These are phyloP conservation scores for Athelia psychrophila DNA, from an alignment of 1,284 basidiomycete genomes.

Conservation along the genomic window DNA sequence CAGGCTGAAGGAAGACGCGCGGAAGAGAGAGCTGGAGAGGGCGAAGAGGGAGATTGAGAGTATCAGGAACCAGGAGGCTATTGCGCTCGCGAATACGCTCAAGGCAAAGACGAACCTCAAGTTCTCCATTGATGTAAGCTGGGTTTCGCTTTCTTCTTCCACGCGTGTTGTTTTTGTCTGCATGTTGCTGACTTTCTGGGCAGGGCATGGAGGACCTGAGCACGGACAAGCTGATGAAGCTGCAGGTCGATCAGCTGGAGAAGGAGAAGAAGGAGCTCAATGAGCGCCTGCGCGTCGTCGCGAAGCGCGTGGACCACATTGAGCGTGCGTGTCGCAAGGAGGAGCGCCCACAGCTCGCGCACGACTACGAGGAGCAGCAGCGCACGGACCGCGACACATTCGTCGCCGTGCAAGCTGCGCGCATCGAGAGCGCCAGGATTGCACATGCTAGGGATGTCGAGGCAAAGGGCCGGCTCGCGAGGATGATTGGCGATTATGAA, in stretches of 20 bases:
- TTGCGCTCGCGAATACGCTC: conserved; percentile 86
- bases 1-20: conserved; percentile 67
- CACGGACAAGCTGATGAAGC: conserved; percentile 85
- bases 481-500: conserved; percentile 78
- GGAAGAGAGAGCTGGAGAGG: conserved; percentile 75
- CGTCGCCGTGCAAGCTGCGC: conserved; percentile 60
- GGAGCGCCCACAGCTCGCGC: conserved; percentile 81
- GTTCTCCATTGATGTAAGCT: conserved; percentile 74
- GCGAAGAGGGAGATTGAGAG: conserved; percentile 82
- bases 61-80: conserved; percentile 83
- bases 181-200: conserved; percentile 6
- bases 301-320: conserved; percentile 93
- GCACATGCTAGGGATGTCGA: conserved; percentile 73
- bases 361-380: conserved; percentile 91
- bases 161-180: background rate
- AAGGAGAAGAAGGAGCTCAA: conserved; percentile 93
- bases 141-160: conserved; percentile 1
- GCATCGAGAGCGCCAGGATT: conserved; percentile 57
- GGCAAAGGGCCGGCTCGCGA: conserved; percentile 74
- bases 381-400: conserved; percentile 71
- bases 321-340: conserved; percentile 97
- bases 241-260: conserved; percentile 94
- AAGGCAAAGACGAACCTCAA: conserved; percentile 87
- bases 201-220: conserved; percentile 85
- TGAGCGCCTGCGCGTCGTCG: conserved; percentile 80